Percentiles rank a stretch among this genome's conserved stretches.
Conservation (phyloP, 1,139 yeast genomes). For the Suhomyces bolitotheri region DNA sequence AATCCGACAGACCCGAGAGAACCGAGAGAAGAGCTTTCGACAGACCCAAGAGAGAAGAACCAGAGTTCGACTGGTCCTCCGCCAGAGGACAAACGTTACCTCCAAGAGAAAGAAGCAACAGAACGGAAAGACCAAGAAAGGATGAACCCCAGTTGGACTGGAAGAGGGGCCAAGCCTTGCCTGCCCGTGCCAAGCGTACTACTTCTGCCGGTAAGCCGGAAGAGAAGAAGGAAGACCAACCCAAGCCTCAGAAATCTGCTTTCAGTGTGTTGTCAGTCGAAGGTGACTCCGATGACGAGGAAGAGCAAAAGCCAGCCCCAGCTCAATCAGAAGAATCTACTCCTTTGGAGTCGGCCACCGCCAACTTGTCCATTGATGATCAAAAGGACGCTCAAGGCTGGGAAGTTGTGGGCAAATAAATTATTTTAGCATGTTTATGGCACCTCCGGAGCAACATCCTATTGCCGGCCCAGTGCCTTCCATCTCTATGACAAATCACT, state of each 20-base stretch:
- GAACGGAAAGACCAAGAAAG: constrained; percentile 18
- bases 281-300: constrained; percentile 59
- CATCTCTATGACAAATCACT: background rate
- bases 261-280: constrained; percentile 69
- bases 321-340: constrained; percentile 7
- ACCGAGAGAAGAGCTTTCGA: constrained; percentile 24
- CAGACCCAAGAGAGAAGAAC: constrained; percentile 48
- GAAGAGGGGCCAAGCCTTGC: constrained; percentile 36
- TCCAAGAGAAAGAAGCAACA: constrained; percentile 18
- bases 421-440: background rate
- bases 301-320: constrained; percentile 25
- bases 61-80: constrained; percentile 56
- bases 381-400: constrained; percentile 52
- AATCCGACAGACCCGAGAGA: constrained; percentile 30
- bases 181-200: constrained; percentile 21
- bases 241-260: constrained; percentile 54
- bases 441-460: constrained; percentile 4
- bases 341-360: constrained; percentile 43
- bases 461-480: constrained; percentile 1
- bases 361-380: constrained; percentile 39
- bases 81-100: constrained; percentile 25
- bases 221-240: constrained; percentile 35
- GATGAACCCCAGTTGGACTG: constrained; percentile 36
- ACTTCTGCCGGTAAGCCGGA: constrained; percentile 20
- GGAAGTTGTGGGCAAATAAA: constrained; percentile 59